Base-by-base conservation (phyloP, 352 stramenopile species). In the Thalassiosira hispida region DNA sequence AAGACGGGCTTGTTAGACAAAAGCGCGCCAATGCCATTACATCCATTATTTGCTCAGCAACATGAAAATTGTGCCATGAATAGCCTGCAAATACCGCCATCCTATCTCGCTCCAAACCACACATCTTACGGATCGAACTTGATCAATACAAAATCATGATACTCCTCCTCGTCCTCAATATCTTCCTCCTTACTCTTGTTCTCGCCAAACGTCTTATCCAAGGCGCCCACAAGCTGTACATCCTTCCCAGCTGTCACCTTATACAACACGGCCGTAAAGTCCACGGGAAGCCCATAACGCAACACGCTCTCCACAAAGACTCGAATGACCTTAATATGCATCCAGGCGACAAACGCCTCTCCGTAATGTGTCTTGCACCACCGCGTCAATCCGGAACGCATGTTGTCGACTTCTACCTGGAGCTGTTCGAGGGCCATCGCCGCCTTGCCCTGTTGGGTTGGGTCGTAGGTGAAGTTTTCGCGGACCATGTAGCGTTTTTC, bases 341-440 rank as follows among this genome's bases (percentile, higher is more conserved):
- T 98, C 97, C 96, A 99, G 9, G 96, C 96, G 53, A 98, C 97
- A 76, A 98, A 98, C 8, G 96, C 95, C 85, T 99, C 97, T 79
- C 96, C 96, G 85, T 98, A 99, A 84, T 99, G 97, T 18, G 96
- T 96, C 86, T 98, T 98, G 93, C 97, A 99, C 97, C 97, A 99
- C 64, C 96, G 95, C 57, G 97, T 95, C 63, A 98, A 94, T 5
- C 95, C 95, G 40, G 91, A 96, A 83, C 95, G 97, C 75, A 98
- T 95, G 53, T 96, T 95, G 75, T 98, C 95, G 12, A 98, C 95
- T 75, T 96, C 92, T 3, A 92, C 79, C 55, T 89, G 72, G 3
- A 92, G 79, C 56, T 95, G 82, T 72, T 92, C 88, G 11, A 92
- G 64, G 5, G 81, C 77, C 65, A 88, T 96, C 22, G 96, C 76